Conservation (phyloP, 2,329 filamentous ascomycete species). For the Tolypocladium tundrense region DNA sequence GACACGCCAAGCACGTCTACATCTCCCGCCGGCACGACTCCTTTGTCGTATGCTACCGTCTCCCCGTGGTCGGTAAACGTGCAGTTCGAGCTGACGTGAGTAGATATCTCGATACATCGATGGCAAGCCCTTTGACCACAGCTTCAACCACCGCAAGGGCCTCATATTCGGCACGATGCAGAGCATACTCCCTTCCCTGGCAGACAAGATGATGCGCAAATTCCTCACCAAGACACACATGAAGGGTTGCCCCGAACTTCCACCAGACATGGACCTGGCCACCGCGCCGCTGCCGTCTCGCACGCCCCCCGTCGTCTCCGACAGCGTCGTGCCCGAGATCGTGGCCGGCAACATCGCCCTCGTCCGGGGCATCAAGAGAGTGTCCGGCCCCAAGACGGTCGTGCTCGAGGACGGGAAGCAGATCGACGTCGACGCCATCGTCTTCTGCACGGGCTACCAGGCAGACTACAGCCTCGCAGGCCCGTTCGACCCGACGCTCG, state of each 20-base stretch:
- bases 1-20: slow-evolving; percentile 26
- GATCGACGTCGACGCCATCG: slow-evolving; percentile 17
- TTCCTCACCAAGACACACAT: slow-evolving; percentile 10
- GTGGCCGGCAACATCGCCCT: slow-evolving; percentile 24
- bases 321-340: slow-evolving; percentile 20
- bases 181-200: not conserved
- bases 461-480: slow-evolving; percentile 19
- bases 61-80: too few relatives aligned
- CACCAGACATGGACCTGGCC: slow-evolving; percentile 17
- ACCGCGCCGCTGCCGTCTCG: slow-evolving; percentile 14
- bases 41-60: slow-evolving; percentile 15
- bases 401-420: slow-evolving; percentile 18
- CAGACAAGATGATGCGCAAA: not conserved
- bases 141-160: slow-evolving; percentile 4
- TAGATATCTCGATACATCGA: slow-evolving; percentile 11
- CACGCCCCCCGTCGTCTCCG: slow-evolving; percentile 14
- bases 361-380: slow-evolving; percentile 12
- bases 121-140: slow-evolving; percentile 23
- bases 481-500: slow-evolving; percentile 14
- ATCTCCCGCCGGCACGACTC: slow-evolving; percentile 29
- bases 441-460: slow-evolving; percentile 25
- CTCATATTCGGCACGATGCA: slow-evolving; percentile 10
- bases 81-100: too few relatives aligned
- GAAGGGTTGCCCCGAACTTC: slow-evolving; percentile 12
- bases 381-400: slow-evolving; percentile 13